Percentiles rank a stretch among this genome's conserved stretches.
These are phyloP conservation scores for Talaromyces sp. DNA, from an alignment of 2,329 filamentous ascomycete species.

Conservation along the genomic window DNA sequence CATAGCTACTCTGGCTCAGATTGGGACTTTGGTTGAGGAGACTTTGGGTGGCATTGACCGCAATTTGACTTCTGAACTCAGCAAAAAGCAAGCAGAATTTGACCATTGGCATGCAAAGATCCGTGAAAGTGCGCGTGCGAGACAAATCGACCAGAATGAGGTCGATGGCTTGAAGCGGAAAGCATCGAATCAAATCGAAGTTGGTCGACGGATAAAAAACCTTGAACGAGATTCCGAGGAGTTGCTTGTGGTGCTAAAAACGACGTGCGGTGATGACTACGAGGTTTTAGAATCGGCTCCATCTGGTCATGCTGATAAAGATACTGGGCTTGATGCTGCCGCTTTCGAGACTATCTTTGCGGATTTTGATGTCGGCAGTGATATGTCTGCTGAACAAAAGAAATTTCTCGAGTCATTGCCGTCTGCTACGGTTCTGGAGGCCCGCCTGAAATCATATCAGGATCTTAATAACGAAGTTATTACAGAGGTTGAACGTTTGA, in stretches of 20 bases:
- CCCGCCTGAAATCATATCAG: conserved; percentile 66
- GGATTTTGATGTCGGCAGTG: conserved; percentile 37
- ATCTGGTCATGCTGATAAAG: conserved; percentile 47
- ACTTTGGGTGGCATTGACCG: conserved; percentile 74
- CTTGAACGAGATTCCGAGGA: conserved; percentile 69
- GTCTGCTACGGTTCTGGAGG: conserved; percentile 57
- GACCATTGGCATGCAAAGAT: conserved; percentile 78
- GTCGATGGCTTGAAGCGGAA: conserved; percentile 67
- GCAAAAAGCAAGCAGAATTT: conserved; percentile 76
- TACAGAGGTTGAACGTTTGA: conserved; percentile 65
- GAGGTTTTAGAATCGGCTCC: conserved; percentile 42
- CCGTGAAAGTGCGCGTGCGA: conserved; percentile 71
- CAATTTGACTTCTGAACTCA: conserved; percentile 75
- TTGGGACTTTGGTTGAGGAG: conserved; percentile 66
- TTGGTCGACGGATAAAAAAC: conserved; percentile 69
- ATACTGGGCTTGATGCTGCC: conserved; percentile 31
- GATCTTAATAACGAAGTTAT: conserved; percentile 64
- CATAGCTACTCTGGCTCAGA: conserved; percentile 35
- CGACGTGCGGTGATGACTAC: conserved; percentile 42
- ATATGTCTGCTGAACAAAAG: conserved; percentile 36
- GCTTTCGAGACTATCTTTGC: conserved; percentile 35
- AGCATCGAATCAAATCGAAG: conserved; percentile 60
- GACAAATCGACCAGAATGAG: conserved; percentile 70
- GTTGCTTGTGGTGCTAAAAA: conserved; percentile 55
- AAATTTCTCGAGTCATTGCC: conserved; percentile 52